Base-by-base conservation (phyloP, 306 rosid genomes). In the Trifolium repens region DNA sequence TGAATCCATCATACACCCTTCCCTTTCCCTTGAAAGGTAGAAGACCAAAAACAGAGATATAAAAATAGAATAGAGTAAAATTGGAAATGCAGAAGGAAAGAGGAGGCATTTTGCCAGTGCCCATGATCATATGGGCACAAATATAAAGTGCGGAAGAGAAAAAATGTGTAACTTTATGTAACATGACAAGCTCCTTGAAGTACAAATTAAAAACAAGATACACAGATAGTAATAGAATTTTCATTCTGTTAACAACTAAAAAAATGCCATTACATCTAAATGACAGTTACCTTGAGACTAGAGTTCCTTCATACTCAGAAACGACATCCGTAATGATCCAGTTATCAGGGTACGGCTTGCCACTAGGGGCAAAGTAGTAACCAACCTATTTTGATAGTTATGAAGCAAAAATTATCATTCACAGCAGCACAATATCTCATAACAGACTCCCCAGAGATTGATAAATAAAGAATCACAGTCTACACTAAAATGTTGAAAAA, bases 311-410 rank as follows among this genome's bases (percentile, higher is more conserved):
- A 67, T 49, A 9, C 84, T 94, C 99, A 80, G 88, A 94, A 49
- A 90, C 73, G 69, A 94, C 83, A 78, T 94, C 99, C 0, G 97
- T 94, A 75, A 90, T 84, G 82, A 94, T 94, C 99, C 99, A 94
- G 87, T 94, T 94, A 82, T 94, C 99, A n/a, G 99, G 99, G 87
- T 94, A 94, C 46, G 96, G 97, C 92, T 94, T 94, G 71, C 99
- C 99, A 17, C 99, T 94, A 40, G 99, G 99, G 81, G 99, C 99
- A 90, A 89, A 94, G 90, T 94, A 94, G 90, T 91, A 94, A 75
- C 96, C 99, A 50, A 94, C 99, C 99, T 94, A 88, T 85, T 84
- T 74, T 68, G 67, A 85, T 82, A 70, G 76, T 78, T 87, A 83
- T 73, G 73, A 85, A 54, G 83, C 59, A 74, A 86, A 82, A 83